phyloP scores from a whole-genome alignment of 345 rosid genomes.

The Eucalyptus cloeziana region DNA sequence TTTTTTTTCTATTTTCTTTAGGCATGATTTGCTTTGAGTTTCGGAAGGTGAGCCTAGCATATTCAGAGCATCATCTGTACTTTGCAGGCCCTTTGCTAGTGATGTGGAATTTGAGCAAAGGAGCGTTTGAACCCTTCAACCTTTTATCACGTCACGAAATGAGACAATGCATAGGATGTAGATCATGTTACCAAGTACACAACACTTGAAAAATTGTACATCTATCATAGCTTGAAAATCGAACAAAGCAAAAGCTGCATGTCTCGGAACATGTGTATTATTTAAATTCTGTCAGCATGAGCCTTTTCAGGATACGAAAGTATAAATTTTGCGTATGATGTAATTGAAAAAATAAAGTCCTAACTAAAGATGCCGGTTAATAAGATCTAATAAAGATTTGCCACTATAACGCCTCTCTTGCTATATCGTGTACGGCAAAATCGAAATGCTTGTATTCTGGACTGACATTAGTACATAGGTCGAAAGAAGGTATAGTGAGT shows the following conservation, averaged over 20 bases:
- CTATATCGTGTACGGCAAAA: neutral
- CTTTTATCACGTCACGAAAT: neutral
- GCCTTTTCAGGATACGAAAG: neutral
- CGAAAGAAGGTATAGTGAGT: neutral
- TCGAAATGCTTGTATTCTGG: neutral
- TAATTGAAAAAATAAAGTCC: neutral
- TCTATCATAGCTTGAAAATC: neutral
- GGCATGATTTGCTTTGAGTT: neutral
- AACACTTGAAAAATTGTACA: neutral
- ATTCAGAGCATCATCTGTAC: neutral
- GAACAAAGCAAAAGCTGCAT: neutral
- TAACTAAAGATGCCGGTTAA: neutral
- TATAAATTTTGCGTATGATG: neutral
- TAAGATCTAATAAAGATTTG: neutral
- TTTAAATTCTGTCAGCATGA: rapidly evolving
- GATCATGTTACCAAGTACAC: neutral
- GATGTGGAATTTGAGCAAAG: neutral
- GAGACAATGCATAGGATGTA: neutral
- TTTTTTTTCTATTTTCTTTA: neutral
- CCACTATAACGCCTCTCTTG: neutral
- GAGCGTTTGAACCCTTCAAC: neutral
- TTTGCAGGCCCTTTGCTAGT: neutral
- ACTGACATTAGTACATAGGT: neutral
- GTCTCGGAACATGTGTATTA: neutral
- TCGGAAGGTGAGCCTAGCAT: neutral